phyloP scores from a whole-genome alignment of 2,329 filamentous ascomycete genomes.

The Mycogone perniciosa region DNA sequence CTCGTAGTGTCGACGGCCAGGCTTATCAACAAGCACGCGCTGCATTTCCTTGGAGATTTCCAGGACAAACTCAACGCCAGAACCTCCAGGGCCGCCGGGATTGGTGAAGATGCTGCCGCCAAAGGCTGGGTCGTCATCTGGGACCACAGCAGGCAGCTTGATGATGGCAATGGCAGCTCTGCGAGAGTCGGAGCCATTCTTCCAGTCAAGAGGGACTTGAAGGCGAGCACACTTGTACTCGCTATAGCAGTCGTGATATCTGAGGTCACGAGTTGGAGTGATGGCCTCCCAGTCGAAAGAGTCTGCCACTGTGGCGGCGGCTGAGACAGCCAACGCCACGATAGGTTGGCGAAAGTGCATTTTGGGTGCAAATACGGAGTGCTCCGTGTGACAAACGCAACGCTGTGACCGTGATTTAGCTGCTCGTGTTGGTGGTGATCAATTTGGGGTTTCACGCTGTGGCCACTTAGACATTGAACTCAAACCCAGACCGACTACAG shows the following conservation, averaged over 20 bases:
- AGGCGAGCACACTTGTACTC: conserved; percentile 35
- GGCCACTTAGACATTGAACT: no score
- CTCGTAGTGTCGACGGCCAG: conserved; percentile 29
- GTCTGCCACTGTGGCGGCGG: neutral
- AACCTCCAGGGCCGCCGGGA: conserved; percentile 38
- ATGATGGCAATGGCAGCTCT: conserved; percentile 33
- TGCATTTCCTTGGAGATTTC: conserved; percentile 19
- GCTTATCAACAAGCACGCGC: conserved; percentile 16
- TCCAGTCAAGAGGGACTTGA: conserved; percentile 37
- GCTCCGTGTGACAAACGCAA: no score
- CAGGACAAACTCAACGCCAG: conserved; percentile 26
- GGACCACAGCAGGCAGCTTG: conserved; percentile 32
- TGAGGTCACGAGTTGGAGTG: conserved; percentile 27
- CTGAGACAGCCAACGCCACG: neutral
- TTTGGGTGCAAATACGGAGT: neutral
- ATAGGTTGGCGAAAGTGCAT: neutral
- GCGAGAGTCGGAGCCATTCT: conserved; percentile 17
- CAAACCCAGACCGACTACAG: no score
- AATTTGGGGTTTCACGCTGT: no score
- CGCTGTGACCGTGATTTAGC: no score
- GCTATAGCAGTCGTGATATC: conserved; percentile 34
- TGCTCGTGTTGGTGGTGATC: no score
- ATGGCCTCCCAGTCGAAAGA: conserved; percentile 30
- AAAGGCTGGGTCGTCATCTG: conserved; percentile 28
- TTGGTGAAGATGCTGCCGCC: conserved; percentile 37